Evolutionary conservation across 1,284 basidiomycete genomes (phyloP), one percentile per base, ranked within the genome.

Genomic region (Sphagnurus paluster): DNA sequence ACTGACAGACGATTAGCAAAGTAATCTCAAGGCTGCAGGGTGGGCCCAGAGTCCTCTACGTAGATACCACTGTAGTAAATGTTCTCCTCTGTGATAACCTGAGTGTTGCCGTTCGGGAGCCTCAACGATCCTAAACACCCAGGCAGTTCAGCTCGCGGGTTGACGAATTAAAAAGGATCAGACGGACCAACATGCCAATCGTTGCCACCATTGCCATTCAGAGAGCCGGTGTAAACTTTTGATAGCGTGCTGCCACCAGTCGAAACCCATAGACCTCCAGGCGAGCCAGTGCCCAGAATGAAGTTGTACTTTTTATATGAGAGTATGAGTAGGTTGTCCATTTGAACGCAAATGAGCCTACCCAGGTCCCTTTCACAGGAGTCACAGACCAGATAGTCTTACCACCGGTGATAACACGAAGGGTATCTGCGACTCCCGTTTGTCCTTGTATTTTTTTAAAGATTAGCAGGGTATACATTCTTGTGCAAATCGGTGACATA

Each of bases 181-280:
- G 11, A n/a, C 29, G 9, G 21, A 39, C 38, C 44, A 13, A 46
- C 23, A 13, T 47, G 45, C 45, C 45, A 46, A 17, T 41, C 38
- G 9, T 30, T 41, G 5, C 44, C 25, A 33, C 44, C 44, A 19
- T 41, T 41, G 6, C 44, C 44, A 16, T 35, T 35, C 37, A 39
- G 30, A 6, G 45, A 46, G 32, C 39, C 30, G 23, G 14, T 42
- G 28, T 42, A 47, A 11, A 47, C 34, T 8, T 42, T 42, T 42
- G 40, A 39, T 14, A 46, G 20, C 13, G 26, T 10, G 33, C 21
- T 46, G 25, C 32, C 23, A 13, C 45, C 30, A 16, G 38, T 41
- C 6, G 45, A 46, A 23, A 41, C 45, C 38, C 45, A 46, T 3
- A 46, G 45, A 41, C 45, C 38, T 7, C 44, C 45, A 35, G 39